A percentile compares a stretch with the other conserved stretches of the same genome.
These are phyloP conservation scores for Leptosphaerulina australis DNA, from an alignment of 2,329 filamentous ascomycete genomes.

Conservation along the genomic window DNA sequence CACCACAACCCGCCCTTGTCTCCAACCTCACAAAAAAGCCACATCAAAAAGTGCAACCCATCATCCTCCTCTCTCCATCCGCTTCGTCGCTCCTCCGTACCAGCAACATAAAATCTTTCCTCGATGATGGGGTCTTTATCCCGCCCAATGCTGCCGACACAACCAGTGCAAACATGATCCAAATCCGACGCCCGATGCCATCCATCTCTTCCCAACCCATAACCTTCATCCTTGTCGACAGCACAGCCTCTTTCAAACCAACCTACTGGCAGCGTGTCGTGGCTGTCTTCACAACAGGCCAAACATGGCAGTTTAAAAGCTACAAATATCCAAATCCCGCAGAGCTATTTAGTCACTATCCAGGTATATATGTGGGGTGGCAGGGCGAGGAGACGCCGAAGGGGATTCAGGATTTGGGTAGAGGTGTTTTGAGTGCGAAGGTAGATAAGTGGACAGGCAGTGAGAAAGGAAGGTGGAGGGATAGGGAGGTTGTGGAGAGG, in stretches of 20 bases:
- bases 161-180: constrained; percentile 74
- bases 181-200: constrained; percentile 79
- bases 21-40: constrained; percentile 50
- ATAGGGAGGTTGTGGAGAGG: constrained; percentile 88
- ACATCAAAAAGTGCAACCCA: constrained; percentile 67
- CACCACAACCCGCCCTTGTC: constrained; percentile 45
- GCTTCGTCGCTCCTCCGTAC: constrained; percentile 93
- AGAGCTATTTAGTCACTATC: constrained; percentile 86
- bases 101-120: constrained; percentile 94
- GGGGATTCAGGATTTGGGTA: constrained; percentile 81
- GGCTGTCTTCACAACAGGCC: constrained; percentile 95
- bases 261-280: constrained; percentile 97
- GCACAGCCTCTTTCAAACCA: constrained; percentile 91
- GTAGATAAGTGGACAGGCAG: constrained; percentile 80
- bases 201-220: constrained; percentile 71
- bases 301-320: constrained; percentile 97
- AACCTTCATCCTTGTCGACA: constrained; percentile 95
- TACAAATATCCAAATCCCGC: constrained; percentile 93
- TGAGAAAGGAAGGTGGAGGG: constrained; percentile 70
- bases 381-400: constrained; percentile 80
- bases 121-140: constrained; percentile 81
- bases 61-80: constrained; percentile 95
- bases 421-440: constrained; percentile 76
- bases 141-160: constrained; percentile 71
- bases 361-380: constrained; percentile 91